Conservation (phyloP, 169 alveolate species). For the Perkinsus chesapeaki region DNA sequence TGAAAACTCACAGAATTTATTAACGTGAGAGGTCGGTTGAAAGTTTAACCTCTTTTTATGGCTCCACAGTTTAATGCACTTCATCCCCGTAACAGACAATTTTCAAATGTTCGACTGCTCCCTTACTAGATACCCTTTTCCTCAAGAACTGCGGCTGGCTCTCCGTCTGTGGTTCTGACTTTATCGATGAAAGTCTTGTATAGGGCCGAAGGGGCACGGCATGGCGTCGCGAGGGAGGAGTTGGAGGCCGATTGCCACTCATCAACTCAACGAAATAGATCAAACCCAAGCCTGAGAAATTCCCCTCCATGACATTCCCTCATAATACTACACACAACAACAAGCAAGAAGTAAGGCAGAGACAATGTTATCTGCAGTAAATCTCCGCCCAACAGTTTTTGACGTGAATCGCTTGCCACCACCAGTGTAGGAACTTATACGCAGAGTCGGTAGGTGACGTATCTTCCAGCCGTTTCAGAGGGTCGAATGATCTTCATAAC, state of each 20-base stretch:
- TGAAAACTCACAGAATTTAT: too few species aligned
- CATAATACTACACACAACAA: too few species aligned
- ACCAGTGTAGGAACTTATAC: neutral
- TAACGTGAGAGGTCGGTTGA: too few species aligned
- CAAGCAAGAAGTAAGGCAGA: neutral
- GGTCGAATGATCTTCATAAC: constrained; percentile 94
- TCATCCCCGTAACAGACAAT: too few species aligned
- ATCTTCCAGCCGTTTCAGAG: constrained; percentile 98
- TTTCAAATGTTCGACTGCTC: too few species aligned
- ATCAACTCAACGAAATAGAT: neutral
- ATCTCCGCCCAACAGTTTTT: neutral
- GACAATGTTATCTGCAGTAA: neutral
- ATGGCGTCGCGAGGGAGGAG: neutral
- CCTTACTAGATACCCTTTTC: neutral
- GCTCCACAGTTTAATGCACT: too few species aligned
- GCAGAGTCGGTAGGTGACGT: constrained; percentile 85
- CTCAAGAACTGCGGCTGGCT: neutral
- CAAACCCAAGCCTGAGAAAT: neutral
- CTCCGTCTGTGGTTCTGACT: neutral
- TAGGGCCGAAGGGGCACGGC: neutral
- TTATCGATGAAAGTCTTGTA: neutral
- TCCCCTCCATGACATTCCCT: too few species aligned
- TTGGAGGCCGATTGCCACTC: neutral
- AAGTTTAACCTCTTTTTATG: too few species aligned
- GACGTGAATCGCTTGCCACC: neutral